Base-by-base conservation (phyloP, 140 eudicot genomes). In the Senecio squalidus region DNA sequence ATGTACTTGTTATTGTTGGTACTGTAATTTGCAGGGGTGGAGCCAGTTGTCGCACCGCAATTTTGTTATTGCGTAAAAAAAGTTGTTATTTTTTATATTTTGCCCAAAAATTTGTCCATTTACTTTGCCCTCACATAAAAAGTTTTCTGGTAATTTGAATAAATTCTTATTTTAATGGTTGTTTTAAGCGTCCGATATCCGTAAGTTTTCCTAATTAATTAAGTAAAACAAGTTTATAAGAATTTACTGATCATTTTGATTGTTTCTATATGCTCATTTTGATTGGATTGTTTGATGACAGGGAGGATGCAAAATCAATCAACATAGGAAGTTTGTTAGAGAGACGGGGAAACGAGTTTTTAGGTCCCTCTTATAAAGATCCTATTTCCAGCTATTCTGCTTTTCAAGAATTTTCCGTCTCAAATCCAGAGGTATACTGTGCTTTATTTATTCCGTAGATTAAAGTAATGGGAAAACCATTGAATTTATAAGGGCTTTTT, bases 371-470 rank as follows among this genome's bases (percentile, higher is more conserved):
- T 63, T 90, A 90, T 57, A 76, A 76, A 68, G 91, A 83, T 72
- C 97, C 97, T 17, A 81, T 90, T 71, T 80, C 85, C 20, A 86
- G 94, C 78, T 86, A 82, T 80, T 55, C 67, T 29, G 77, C 77
- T 62, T 83, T 90, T 68, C 97, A 83, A 59, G 84, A 76, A 62
- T 90, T 90, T 74, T 83, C 97, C 11, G 82, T 68, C 65, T 80
- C 82, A 56, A 80, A 90, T 64, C 85, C 75, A 3, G 94, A 90
- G 95, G 97, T 90, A 64, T 6, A 49, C 9, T n/a, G 27, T 17
- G 18, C 38, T 11, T 22, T 64, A 43, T 13, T 43, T 43, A n/a
- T n/a, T n/a, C n/a, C n/a, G n/a, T n/a, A n/a, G n/a, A n/a, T n/a
- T n/a, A n/a, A n/a, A n/a, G n/a, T n/a, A n/a, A n/a, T 16, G 20